Percentiles rank a stretch among this genome's conserved stretches.
phyloP scores from a whole-genome alignment of 371 early-diverging fungal genomes.

The Batrachochytrium dendrobatidis region DNA sequence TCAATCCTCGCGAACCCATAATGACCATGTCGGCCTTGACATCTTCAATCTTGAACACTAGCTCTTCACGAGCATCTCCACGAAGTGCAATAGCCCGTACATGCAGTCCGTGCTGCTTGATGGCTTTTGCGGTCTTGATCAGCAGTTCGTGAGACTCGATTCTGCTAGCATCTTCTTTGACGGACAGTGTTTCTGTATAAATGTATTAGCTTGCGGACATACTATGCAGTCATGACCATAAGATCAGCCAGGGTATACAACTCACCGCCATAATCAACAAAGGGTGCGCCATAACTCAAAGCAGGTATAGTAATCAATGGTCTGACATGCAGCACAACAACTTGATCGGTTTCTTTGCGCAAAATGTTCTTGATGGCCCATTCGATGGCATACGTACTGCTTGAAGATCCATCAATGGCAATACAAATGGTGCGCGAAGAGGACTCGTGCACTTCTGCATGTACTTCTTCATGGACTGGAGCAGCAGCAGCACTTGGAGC shows the following conservation, averaged over 20 bases:
- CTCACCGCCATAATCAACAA: neutral
- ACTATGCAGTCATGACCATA: neutral
- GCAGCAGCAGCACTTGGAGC: neutral
- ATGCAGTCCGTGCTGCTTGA: constrained; percentile 12
- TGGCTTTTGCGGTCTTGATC: constrained; percentile 7
- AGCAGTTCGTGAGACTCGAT: constrained; percentile 12
- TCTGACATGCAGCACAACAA: constrained; percentile 40
- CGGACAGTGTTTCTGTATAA: neutral
- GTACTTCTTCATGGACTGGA: constrained; percentile 11
- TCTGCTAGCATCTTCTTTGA: neutral
- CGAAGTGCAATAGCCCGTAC: constrained; percentile 35
- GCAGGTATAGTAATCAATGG: constrained; percentile 7
- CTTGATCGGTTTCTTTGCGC: constrained; percentile 29
- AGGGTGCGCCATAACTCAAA: neutral
- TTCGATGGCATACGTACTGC: constrained; percentile 26
- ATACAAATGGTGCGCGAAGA: constrained; percentile 11
- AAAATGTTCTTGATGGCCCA: constrained; percentile 40
- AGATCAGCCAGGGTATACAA: neutral
- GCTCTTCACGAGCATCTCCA: constrained; percentile 36
- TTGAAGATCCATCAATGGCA: constrained; percentile 14
- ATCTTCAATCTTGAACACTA: constrained; percentile 28
- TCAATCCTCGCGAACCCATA: constrained; percentile 34
- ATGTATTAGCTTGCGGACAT: neutral
- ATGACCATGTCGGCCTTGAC: constrained; percentile 34
- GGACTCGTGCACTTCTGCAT: neutral